These are phyloP conservation scores for Cryptosporidium canis DNA, from an alignment of 169 alveolate genomes.

Conservation along the genomic window DNA sequence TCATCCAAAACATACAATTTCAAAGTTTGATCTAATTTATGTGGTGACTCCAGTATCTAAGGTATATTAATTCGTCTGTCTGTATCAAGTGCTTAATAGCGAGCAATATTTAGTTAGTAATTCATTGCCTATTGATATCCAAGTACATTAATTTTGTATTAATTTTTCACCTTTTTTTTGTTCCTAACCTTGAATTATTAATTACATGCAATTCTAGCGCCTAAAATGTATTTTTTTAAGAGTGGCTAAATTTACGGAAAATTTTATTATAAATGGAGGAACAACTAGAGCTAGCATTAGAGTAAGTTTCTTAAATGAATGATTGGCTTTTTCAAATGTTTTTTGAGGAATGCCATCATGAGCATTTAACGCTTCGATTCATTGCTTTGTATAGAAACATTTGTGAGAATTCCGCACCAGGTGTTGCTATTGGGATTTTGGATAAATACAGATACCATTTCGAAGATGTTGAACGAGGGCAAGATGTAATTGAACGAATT, in stretches of 20 bases:
- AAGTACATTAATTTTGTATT: neutral
- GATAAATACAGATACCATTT: constrained; percentile 19
- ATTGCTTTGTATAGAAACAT: neutral
- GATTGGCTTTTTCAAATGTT: too few relatives aligned
- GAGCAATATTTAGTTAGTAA: too few relatives aligned
- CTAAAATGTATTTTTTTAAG: neutral
- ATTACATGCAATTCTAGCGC: neutral
- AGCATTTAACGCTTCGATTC: too few relatives aligned
- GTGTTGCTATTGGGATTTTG: constrained; percentile 29
- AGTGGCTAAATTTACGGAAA: neutral
- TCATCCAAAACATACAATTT: constrained; percentile 36
- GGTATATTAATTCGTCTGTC: neutral
- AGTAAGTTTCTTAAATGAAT: neutral
- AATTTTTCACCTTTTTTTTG: neutral
- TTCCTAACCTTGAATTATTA: neutral
- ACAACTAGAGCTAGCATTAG: neutral
- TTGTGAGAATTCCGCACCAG: constrained; percentile 63
- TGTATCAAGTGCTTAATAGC: neutral
- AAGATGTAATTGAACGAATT: neutral
- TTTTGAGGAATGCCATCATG: too few relatives aligned
- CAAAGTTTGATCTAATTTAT: constrained; percentile 40
- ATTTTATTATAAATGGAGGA: neutral
- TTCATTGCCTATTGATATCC: neutral
- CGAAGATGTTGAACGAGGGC: neutral
- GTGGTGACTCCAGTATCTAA: constrained; percentile 46